These are phyloP conservation scores for Saraca asoca DNA, from an alignment of 331 rosid genomes.

Conservation along the genomic window DNA sequence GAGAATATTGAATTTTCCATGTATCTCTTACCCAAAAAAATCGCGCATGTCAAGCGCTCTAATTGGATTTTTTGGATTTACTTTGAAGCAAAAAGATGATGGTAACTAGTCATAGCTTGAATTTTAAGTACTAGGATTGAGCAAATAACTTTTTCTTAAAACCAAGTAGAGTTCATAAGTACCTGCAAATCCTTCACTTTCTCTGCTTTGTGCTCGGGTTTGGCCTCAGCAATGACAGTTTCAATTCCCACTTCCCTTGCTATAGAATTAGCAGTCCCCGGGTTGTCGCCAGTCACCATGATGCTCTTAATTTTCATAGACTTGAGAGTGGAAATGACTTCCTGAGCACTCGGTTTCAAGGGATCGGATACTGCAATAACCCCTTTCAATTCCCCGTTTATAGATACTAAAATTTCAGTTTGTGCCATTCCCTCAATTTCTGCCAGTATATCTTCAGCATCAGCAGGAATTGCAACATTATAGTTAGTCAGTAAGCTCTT, in stretches of 20 bases:
- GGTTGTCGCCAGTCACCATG: slow-evolving; percentile 91
- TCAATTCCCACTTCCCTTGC: slow-evolving; percentile 84
- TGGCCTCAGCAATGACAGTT: slow-evolving; percentile 68
- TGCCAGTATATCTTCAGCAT: slow-evolving; percentile 61
- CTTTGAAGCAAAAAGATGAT: too few species aligned
- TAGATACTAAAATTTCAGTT: slow-evolving; percentile 75
- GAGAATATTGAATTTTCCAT: too few species aligned
- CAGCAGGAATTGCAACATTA: slow-evolving; percentile 47
- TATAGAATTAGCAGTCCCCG: slow-evolving; percentile 81
- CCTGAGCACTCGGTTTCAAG: slow-evolving; percentile 72
- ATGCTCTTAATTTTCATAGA: slow-evolving; percentile 75
- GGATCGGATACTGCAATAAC: slow-evolving; percentile 86
- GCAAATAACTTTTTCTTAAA: slow-evolving; percentile 3
- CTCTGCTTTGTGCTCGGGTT: slow-evolving; percentile 79
- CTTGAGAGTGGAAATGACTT: slow-evolving; percentile 69
- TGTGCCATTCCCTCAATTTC: slow-evolving; percentile 81
- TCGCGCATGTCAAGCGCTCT: too few species aligned
- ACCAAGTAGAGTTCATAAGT: slow-evolving; percentile 13
- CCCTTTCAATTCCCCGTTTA: slow-evolving; percentile 63
- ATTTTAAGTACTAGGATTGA: background rate
- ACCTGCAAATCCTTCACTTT: slow-evolving; percentile 78
- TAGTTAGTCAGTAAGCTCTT: slow-evolving; percentile 64
- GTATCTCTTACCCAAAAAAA: too few species aligned
- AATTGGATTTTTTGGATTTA: too few species aligned
- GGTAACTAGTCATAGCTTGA: background rate